phyloP scores from a whole-genome alignment of 2,329 filamentous ascomycete species.

The Curvularia sp. region DNA sequence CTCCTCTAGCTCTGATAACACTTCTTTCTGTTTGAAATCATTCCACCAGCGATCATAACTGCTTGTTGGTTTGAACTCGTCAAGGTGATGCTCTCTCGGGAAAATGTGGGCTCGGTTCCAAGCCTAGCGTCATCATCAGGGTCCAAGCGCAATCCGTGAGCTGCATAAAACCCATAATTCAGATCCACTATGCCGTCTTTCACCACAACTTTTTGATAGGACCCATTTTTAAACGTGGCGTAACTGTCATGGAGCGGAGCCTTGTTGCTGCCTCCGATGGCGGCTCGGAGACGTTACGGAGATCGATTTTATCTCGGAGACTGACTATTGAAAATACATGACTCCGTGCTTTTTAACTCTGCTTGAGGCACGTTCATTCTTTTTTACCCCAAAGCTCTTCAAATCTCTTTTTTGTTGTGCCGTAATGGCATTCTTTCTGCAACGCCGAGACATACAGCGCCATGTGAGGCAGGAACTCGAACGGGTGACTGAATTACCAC shows the following conservation, averaged over 20 bases:
- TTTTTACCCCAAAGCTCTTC: neutral
- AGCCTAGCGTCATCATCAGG: constrained; percentile 1
- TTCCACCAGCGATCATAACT: no score
- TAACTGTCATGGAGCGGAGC: constrained; percentile 5
- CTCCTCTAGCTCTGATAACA: no score
- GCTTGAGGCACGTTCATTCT: neutral
- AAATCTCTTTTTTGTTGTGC: neutral
- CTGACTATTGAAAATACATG: neutral
- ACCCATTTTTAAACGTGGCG: constrained; percentile 5
- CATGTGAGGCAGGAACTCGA: constrained; percentile 11
- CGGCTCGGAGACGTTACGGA: constrained; percentile 9
- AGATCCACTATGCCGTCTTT: constrained; percentile 6
- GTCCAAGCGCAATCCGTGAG: constrained; percentile 5
- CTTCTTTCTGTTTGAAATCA: no score
- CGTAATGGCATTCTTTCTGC: constrained; percentile 14
- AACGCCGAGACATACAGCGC: constrained; percentile 4
- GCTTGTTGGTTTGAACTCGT: no score
- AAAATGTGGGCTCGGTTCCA: constrained; percentile 5
- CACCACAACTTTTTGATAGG: constrained; percentile 7
- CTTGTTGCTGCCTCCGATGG: neutral
- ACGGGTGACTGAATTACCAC: constrained; percentile 7
- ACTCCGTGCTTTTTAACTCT: neutral
- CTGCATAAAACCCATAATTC: constrained; percentile 5
- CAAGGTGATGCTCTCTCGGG: neutral
- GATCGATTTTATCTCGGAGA: constrained; percentile 2